Base-by-base conservation (phyloP, 805 yeast genomes). In the Teunomyces pallodes region DNA sequence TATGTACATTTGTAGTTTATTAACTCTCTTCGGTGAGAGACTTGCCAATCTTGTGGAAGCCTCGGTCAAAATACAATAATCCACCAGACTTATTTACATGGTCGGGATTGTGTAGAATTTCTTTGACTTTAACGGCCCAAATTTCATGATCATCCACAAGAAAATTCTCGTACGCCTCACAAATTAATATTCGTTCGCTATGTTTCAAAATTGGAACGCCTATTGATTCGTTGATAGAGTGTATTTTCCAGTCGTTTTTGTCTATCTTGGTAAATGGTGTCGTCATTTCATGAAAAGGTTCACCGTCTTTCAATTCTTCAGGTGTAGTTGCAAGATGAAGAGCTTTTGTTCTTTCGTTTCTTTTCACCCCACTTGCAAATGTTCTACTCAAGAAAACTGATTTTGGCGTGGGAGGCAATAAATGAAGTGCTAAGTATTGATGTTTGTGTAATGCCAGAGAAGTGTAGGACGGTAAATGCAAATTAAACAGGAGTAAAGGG, bases 381-480 rank as follows among this genome's bases (percentile, higher is more conserved):
- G 75, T 75, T 49, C 85, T 74, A 2, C 91, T 90, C 43, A 90
- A 62, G 9, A 65, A 60, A 1, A 82, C 84, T 1, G 89, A 75
- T 10, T 69, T 68, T 0, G 59, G 51, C 0, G 77, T 72, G 0
- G 96, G 92, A 3, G 81, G 82, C 56, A 92, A 66, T 24, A 90
- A 62, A 64, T 92, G 96, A 9, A 92, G 69, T 1, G 95, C 96
- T 60, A 90, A 77, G 46, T 73, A 66, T 31, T 64, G 57, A 44
- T 74, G 73, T n/a, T 73, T 67, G 57, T 87, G 89, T 26, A 92
- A 68, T 9, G 80, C 70, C 5, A 72, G 69, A 0, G 96, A 84
- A 0, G 98, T 91, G 29, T 84, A 76, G 4, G 96, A 88, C 0
- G 98, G 98, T 10, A 83, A 70, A 64, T 88, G 96, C 33, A 92